Evolutionary conservation across 352 stramenopile genomes (phyloP).

Genomic region (Pythium pyrilobum): DNA sequence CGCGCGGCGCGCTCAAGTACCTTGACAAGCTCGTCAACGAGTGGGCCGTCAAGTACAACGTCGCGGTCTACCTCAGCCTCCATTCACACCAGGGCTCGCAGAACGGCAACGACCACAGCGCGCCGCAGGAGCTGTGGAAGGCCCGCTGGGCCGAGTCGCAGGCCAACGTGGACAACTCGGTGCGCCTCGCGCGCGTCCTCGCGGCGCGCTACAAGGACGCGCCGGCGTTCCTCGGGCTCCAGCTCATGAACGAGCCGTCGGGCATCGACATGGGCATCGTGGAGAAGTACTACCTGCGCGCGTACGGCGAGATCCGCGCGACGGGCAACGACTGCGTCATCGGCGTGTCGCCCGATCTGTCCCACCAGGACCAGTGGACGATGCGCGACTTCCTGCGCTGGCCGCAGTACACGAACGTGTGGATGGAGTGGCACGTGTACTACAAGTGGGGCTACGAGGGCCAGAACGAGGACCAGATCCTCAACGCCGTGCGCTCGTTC

Average conservation of each 20-base stretch:
- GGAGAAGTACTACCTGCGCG: conserved; percentile 33
- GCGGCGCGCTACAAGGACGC: conserved; percentile 36
- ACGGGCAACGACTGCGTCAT: conserved; percentile 41
- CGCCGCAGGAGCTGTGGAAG: conserved; percentile 9
- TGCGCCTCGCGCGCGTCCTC: conserved; percentile 33
- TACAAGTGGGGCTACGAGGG: conserved; percentile 25
- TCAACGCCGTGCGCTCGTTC: conserved; percentile 11
- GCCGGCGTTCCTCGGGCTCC: conserved; percentile 41
- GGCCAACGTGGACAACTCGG: conserved; percentile 33
- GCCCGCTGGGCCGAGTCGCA: conserved; percentile 23
- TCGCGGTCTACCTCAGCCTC: conserved; percentile 51
- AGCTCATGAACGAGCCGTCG: conserved; percentile 50
- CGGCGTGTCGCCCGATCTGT: conserved; percentile 8
- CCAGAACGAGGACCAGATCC: conserved; percentile 5
- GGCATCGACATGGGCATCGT: conserved; percentile 18
- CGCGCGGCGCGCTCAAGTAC: conserved; percentile 35
- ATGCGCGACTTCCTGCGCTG: conserved; percentile 19
- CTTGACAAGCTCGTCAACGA: conserved; percentile 45
- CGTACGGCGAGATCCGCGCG: conserved; percentile 35
- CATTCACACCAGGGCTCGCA: conserved; percentile 50
- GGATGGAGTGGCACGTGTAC: conserved; percentile 29
- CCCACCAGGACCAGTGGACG: conserved; percentile 8
- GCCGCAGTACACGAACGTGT: conserved; percentile 17
- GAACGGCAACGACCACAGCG: conserved; percentile 51
- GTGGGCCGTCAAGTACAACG: conserved; percentile 46